Conservation (phyloP, 2,329 filamentous ascomycete genomes). For the Aspergillus sp. region DNA sequence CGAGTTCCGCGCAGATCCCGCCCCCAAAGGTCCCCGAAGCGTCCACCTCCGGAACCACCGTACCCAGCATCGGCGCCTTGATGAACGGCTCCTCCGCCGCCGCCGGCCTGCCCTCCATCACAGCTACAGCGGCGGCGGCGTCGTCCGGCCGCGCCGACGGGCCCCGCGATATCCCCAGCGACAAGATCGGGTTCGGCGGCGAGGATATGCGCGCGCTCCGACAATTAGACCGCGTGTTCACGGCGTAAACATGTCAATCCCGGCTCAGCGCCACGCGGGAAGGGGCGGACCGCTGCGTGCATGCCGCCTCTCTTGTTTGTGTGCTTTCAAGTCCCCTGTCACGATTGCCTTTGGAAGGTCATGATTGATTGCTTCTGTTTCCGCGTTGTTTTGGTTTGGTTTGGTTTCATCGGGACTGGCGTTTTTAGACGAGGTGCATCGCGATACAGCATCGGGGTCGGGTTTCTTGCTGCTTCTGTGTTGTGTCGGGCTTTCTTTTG, state of each 20-base stretch:
- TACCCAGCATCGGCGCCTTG: slow-evolving; percentile 55
- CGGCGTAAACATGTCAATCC: slow-evolving; percentile 24
- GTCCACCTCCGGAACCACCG: slow-evolving; percentile 37
- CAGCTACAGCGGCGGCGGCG: slow-evolving; percentile 19
- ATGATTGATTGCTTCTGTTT: slow-evolving; percentile 1
- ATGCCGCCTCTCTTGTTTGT: no score
- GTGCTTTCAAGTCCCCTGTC: neutral
- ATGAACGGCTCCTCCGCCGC: slow-evolving; percentile 38
- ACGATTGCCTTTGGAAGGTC: slow-evolving; percentile 14
- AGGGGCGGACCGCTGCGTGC: no score
- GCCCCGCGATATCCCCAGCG: slow-evolving; percentile 56
- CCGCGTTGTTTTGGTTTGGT: neutral
- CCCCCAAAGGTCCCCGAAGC: slow-evolving; percentile 25
- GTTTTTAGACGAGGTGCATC: slow-evolving; percentile 1
- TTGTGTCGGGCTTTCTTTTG: neutral
- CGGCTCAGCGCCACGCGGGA: neutral
- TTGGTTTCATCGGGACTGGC: neutral
- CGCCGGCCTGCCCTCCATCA: slow-evolving; percentile 24
- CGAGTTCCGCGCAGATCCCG: slow-evolving; percentile 16
- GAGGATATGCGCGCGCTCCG: slow-evolving; percentile 66
- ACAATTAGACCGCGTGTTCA: slow-evolving; percentile 60
- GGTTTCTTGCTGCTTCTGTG: neutral
- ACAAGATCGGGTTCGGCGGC: slow-evolving; percentile 55
- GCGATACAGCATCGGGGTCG: slow-evolving; percentile 1
- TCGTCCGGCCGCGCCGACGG: slow-evolving; percentile 32